phyloP scores from a whole-genome alignment of 2,329 filamentous ascomycete species.

The Monosporascus sp. region DNA sequence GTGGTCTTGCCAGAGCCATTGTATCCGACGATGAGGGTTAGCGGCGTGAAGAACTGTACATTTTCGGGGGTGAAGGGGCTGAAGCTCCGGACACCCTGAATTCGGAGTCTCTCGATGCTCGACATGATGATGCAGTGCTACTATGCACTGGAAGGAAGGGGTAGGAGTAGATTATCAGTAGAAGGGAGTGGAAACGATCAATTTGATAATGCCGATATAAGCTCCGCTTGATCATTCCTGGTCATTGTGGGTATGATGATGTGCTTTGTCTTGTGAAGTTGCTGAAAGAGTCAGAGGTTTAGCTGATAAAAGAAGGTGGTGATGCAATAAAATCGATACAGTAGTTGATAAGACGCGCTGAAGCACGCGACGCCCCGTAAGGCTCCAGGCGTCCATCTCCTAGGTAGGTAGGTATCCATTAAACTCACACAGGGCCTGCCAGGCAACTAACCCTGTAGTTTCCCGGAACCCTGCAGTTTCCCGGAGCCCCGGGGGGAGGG shows the following conservation, averaged over 20 bases:
- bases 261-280: too few species aligned
- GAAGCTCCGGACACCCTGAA: slow-evolving; percentile 81
- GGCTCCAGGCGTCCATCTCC: not conserved
- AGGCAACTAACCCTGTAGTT: too few species aligned
- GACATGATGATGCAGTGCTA: slow-evolving; percentile 46
- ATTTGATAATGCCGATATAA: too few species aligned
- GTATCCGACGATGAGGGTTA: slow-evolving; percentile 93
- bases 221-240: too few species aligned
- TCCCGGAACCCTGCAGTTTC: too few species aligned
- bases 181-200: not conserved
- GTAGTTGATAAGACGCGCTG: not conserved
- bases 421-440: too few species aligned
- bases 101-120: slow-evolving; percentile 83
- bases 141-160: too few species aligned
- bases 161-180: not conserved
- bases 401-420: not conserved
- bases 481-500: too few species aligned
- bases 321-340: too few species aligned
- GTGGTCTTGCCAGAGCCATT: slow-evolving; percentile 99
- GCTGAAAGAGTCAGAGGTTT: too few species aligned
- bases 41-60: slow-evolving; percentile 82
- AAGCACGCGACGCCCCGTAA: not conserved
- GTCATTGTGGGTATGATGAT: too few species aligned
- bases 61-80: slow-evolving; percentile 68
- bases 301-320: too few species aligned